phyloP scores from a whole-genome alignment of 2,329 filamentous ascomycete genomes.

The Pseudopithomyces maydicus region DNA sequence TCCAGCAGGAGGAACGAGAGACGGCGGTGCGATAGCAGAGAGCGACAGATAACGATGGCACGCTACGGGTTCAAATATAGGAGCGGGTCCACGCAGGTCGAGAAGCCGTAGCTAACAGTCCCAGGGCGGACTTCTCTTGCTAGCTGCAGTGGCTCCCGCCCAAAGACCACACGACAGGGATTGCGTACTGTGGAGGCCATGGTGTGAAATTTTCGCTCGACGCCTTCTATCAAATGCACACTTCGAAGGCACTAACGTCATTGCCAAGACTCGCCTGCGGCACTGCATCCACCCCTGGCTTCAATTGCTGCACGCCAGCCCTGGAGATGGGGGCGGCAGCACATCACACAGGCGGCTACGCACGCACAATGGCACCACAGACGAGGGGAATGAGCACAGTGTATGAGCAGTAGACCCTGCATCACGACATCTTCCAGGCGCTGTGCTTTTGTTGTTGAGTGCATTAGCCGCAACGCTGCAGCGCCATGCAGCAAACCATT shows the following conservation, averaged over 20 bases:
- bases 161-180: not conserved
- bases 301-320: no score
- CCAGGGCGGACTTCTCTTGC: not conserved
- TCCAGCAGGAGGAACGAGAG: not conserved
- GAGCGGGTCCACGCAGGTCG: not conserved
- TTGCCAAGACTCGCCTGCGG: constrained; percentile 1
- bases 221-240: not conserved
- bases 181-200: constrained; percentile 1
- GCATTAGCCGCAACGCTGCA: constrained; percentile 17
- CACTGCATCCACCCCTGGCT: no score
- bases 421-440: not conserved
- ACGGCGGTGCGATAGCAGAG: not conserved
- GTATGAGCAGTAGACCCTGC: constrained; percentile 11
- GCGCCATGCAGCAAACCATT: constrained; percentile 11
- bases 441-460: constrained; percentile 7
- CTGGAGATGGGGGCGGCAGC: no score
- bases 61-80: constrained; percentile 1
- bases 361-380: constrained; percentile 3
- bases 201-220: constrained; percentile 6
- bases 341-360: no score
- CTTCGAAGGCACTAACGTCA: constrained; percentile 4
- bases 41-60: not conserved
- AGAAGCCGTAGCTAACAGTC: constrained; percentile 2
- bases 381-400: not conserved
- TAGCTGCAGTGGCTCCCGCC: constrained; percentile 1